phyloP scores from a whole-genome alignment of 768 basidiomycete species.

The Clitopilus hobsonii region DNA sequence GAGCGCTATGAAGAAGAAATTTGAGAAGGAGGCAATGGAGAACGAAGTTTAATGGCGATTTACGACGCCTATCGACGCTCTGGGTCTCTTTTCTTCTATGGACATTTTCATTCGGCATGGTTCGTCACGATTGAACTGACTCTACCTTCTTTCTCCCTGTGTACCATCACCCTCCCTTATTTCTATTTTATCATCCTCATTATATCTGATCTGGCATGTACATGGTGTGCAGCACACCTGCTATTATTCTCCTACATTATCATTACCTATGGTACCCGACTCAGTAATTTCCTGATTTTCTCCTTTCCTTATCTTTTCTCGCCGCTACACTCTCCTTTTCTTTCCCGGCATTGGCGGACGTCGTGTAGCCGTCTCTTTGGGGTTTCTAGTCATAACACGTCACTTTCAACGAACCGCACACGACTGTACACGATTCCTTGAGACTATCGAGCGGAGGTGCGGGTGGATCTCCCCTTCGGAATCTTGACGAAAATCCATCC shows the following conservation, averaged over 20 bases:
- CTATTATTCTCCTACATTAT: neutral
- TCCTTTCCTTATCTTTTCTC: neutral
- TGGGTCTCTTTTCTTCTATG: neutral
- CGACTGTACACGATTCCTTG: neutral
- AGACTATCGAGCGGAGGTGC: neutral
- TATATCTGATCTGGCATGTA: neutral
- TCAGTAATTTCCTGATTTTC: neutral
- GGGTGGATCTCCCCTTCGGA: neutral
- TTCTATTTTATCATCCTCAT: neutral
- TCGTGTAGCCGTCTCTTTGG: too few species aligned
- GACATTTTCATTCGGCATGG: too few species aligned
- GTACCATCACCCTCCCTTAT: too few species aligned
- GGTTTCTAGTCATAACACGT: too few species aligned
- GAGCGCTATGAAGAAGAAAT: conserved; percentile 81
- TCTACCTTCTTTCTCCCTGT: too few species aligned
- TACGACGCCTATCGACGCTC: neutral
- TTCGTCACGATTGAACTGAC: too few species aligned
- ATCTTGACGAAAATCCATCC: neutral
- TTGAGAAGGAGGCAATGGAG: conserved; percentile 69
- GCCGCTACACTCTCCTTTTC: too few species aligned
- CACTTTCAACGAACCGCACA: neutral
- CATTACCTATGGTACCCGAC: neutral
- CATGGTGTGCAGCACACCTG: neutral
- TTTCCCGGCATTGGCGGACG: too few species aligned
- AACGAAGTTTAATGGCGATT: conserved; percentile 30